Evolutionary conservation across 192 early-diverging fungal species (phyloP), one percentile per base, ranked within the genome.

Genomic region (Spizellomyces punctatus): DNA sequence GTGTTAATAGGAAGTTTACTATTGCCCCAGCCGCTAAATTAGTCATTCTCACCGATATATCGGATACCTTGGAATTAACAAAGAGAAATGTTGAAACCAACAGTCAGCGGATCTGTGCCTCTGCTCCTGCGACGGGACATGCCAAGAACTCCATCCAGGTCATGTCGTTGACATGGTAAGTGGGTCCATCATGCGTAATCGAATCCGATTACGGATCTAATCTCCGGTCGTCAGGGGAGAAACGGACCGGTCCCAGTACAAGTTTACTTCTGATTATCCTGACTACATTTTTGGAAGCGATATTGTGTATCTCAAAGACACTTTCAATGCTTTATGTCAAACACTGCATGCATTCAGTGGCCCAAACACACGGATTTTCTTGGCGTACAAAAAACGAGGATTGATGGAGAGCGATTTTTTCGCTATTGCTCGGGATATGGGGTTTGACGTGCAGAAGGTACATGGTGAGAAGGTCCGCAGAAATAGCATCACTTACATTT

Each of bases 371-470:
- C 12, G 44, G 4, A 41, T 77, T 10, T 46, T 42, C 7, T 44
- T 77, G 63, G 46, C 27, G 0, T 77, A 73, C 57, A 77, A 77
- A 49, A 8, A 27, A n/a, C 55, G 76, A 12, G 76, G 76, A 6
- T 73, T 77, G 58, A 75, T 74, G 10, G 76, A 77, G 58, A 64
- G 69, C 17, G 63, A 45, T 14, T 77, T 77, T 64, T 56, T 61
- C 22, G 48, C 45, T 10, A 48, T 77, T 21, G 76, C 76, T 9
- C 46, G 55, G 59, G 36, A 59, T 46, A 56, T 44, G 21, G 75
- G 75, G 6, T 79, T 76, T 58, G 71, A 59, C 14, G 70, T 75
- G 1, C 22, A 62, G 66, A 75, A 43, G 57, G 61, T 63, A 16
- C 57, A 36, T 36, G 27, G 27, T 36, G 27, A 36, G 27, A 36